These are phyloP conservation scores for Russula olivacea DNA, from an alignment of 768 basidiomycete species.

Conservation along the genomic window DNA sequence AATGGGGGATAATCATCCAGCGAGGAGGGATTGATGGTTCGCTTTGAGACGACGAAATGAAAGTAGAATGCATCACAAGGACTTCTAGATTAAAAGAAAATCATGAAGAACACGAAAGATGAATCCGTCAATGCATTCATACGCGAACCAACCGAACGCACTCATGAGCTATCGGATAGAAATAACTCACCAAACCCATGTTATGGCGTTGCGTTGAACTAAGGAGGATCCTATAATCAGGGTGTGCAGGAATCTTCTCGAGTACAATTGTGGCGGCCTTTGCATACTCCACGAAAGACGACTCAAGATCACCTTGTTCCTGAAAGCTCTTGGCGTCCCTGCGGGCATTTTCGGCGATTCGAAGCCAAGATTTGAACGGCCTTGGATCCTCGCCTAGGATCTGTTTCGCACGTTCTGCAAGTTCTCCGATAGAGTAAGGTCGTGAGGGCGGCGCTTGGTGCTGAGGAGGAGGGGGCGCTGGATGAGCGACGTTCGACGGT, in stretches of 20 bases:
- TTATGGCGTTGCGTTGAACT: slow-evolving; percentile 56
- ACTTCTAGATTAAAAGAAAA: not conserved
- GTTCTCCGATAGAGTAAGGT: slow-evolving; percentile 57
- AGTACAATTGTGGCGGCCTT: slow-evolving; percentile 72
- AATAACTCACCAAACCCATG: slow-evolving; percentile 56
- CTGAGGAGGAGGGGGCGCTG: not conserved
- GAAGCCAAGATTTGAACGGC: slow-evolving; percentile 62
- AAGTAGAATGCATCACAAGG: not conserved
- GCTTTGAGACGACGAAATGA: not conserved
- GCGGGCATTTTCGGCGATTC: slow-evolving; percentile 57
- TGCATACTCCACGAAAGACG: slow-evolving; percentile 67
- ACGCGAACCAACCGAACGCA: slow-evolving; percentile 1
- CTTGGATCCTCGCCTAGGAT: slow-evolving; percentile 51
- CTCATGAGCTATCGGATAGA: slow-evolving; percentile 2
- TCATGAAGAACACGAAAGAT: not conserved
- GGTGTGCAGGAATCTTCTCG: slow-evolving; percentile 70
- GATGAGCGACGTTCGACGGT: slow-evolving; percentile 9
- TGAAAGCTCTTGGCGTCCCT: slow-evolving; percentile 32
- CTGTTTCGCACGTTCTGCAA: slow-evolving; percentile 55
- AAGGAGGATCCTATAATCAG: slow-evolving; percentile 54
- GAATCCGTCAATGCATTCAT: not conserved
- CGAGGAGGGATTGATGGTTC: not conserved
- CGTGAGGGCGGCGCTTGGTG: not conserved
- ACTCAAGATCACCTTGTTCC: slow-evolving; percentile 53
- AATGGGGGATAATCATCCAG: not conserved